Percentiles rank a stretch among this genome's conserved stretches.
These are phyloP conservation scores for Collariella sp. DNA, from an alignment of 495 filamentous ascomycete species.

Conservation along the genomic window DNA sequence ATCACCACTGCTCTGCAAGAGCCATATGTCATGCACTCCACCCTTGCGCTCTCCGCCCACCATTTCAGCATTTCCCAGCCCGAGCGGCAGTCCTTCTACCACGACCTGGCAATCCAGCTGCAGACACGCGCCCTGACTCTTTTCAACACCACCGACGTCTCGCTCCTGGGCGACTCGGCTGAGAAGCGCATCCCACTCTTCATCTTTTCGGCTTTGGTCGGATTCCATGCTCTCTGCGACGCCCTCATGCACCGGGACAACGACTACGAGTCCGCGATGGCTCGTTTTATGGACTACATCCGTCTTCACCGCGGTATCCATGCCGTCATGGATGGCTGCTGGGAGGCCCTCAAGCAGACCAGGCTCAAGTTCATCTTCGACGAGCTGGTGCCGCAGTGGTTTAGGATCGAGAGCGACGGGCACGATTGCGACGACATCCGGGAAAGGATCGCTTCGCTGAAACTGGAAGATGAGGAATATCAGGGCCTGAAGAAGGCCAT, in stretches of 20 bases:
- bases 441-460: neutral
- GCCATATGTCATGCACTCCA: slow-evolving; percentile 37
- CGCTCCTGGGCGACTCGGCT: slow-evolving; percentile 8
- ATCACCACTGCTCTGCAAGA: slow-evolving; percentile 19
- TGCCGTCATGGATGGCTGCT: slow-evolving; percentile 19
- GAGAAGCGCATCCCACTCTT: slow-evolving; percentile 38
- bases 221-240: slow-evolving; percentile 42
- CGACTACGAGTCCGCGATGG: slow-evolving; percentile 32
- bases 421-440: slow-evolving; percentile 22
- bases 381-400: slow-evolving; percentile 11
- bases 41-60: slow-evolving; percentile 39
- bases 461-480: slow-evolving; percentile 1
- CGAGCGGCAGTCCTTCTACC: slow-evolving; percentile 28
- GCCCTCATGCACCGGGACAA: slow-evolving; percentile 22
- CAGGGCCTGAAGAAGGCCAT: slow-evolving; percentile 13
- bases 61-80: slow-evolving; percentile 34
- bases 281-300: slow-evolving; percentile 34
- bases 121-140: slow-evolving; percentile 40
- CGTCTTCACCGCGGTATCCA: slow-evolving; percentile 39
- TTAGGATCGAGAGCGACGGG: slow-evolving; percentile 9
- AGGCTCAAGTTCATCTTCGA: slow-evolving; percentile 22
- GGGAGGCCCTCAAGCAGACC: slow-evolving; percentile 16
- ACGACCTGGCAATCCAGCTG: slow-evolving; percentile 38
- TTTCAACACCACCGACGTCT: slow-evolving; percentile 34
- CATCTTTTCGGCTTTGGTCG: slow-evolving; percentile 42